Percentiles rank a stretch among this genome's conserved stretches.
These are phyloP conservation scores for Tricholoma sp. DNA, from an alignment of 768 basidiomycete genomes.

Conservation along the genomic window DNA sequence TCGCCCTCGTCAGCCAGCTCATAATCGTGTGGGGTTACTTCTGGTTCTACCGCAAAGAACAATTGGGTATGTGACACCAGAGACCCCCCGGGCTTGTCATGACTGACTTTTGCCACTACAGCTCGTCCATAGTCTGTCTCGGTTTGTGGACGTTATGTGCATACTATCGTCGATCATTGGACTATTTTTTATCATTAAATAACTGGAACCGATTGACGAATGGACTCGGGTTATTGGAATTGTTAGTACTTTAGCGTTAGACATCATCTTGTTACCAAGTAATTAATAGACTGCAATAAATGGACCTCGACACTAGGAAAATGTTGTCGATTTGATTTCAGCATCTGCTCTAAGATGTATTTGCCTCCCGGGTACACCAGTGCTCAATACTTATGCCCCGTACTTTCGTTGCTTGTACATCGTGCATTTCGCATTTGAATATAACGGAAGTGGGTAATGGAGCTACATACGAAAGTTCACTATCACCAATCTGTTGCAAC, in stretches of 20 bases:
- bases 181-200: neutral
- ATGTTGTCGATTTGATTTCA: no score
- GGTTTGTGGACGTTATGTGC: neutral
- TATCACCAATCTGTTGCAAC: neutral
- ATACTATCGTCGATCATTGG: neutral
- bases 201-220: neutral
- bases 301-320: no score
- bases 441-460: neutral
- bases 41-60: conserved; percentile 97
- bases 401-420: neutral
- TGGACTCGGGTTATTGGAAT: neutral
- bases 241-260: neutral
- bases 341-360: no score
- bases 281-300: neutral
- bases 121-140: neutral
- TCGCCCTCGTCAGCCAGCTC: conserved; percentile 73
- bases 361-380: no score
- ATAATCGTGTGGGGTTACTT: conserved; percentile 90
- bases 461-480: neutral
- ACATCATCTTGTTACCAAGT: neutral
- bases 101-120: conserved; percentile 2
- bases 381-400: no score
- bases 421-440: neutral
- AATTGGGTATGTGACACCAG: conserved; percentile 56
- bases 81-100: neutral